Conservation (phyloP, 805 yeast species). For the Schizosaccharomyces lindneri region DNA sequence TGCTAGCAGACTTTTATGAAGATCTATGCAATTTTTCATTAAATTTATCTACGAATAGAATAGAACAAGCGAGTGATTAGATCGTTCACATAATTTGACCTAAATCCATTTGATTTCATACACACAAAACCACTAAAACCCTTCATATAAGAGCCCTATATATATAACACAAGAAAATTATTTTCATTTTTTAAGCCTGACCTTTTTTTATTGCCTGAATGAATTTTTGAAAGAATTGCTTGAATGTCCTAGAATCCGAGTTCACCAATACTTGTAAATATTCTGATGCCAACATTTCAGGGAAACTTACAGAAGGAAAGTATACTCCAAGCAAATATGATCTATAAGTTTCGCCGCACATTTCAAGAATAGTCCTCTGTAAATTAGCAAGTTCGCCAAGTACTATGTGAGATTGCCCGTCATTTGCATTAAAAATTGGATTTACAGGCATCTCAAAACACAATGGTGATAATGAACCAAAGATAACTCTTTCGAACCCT, state of each 20-base stretch:
- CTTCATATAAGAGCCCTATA: neutral
- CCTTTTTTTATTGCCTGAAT: slow-evolving; percentile 9
- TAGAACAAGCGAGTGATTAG: no score
- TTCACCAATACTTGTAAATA: slow-evolving; percentile 34
- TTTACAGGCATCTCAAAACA: slow-evolving; percentile 64
- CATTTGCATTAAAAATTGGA: slow-evolving; percentile 39
- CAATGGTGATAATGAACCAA: slow-evolving; percentile 40
- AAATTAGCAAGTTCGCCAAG: slow-evolving; percentile 52
- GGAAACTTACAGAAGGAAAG: slow-evolving; percentile 28
- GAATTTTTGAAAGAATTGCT: slow-evolving; percentile 36
- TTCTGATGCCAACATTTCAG: slow-evolving; percentile 32
- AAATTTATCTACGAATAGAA: no score
- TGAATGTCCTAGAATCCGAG: slow-evolving; percentile 36
- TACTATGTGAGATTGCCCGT: slow-evolving; percentile 53
- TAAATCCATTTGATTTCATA: no score
- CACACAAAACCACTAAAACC: neutral
- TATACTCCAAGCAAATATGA: slow-evolving; percentile 25
- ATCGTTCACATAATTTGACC: no score
- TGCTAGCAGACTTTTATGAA: no score
- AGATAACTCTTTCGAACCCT: slow-evolving; percentile 45
- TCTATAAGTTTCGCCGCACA: slow-evolving; percentile 23
- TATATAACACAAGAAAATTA: neutral
- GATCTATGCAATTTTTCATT: no score
- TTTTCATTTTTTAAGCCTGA: neutral
- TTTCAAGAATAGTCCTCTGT: slow-evolving; percentile 34